These are phyloP conservation scores for Coemansia sp. DNA, from an alignment of 192 early-diverging fungal species.

Conservation along the genomic window DNA sequence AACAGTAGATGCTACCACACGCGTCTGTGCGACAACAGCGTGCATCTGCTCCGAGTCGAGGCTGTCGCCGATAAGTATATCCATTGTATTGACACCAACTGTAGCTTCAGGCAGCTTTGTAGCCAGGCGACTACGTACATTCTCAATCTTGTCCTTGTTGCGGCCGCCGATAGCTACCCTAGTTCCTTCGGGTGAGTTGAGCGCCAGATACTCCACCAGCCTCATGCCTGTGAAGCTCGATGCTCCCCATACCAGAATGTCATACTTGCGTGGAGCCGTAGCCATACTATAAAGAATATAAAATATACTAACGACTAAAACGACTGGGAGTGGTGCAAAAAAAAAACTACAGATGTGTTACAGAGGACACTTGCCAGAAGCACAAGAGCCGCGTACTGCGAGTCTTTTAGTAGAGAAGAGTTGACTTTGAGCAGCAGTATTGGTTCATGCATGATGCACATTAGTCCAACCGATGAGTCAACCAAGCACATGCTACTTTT, in stretches of 20 bases:
- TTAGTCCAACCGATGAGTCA: not conserved
- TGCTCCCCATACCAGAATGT: constrained; percentile 70
- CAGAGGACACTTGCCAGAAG: not conserved
- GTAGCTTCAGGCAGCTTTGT: constrained; percentile 42
- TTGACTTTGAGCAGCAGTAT: not conserved
- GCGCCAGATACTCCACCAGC: constrained; percentile 65
- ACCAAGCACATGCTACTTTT: not conserved
- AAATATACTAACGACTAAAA: not conserved
- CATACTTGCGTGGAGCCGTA: constrained; percentile 50
- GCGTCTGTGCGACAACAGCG: constrained; percentile 58
- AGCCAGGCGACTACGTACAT: constrained; percentile 55
- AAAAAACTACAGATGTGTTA: not conserved
- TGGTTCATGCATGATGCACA: not conserved
- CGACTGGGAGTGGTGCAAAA: not conserved
- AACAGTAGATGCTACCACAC: constrained; percentile 78
- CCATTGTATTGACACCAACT: constrained; percentile 30
- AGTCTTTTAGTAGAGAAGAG: not conserved
- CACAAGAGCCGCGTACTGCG: not conserved
- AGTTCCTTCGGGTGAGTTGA: constrained; percentile 51
- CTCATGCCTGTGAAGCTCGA: constrained; percentile 81
- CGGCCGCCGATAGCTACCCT: constrained; percentile 82
- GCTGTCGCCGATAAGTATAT: constrained; percentile 71
- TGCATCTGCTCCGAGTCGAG: constrained; percentile 61
- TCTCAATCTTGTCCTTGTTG: constrained; percentile 63
- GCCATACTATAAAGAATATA: constrained; percentile 21